phyloP scores from a whole-genome alignment of 768 basidiomycete genomes.

The Boletus edulis region DNA sequence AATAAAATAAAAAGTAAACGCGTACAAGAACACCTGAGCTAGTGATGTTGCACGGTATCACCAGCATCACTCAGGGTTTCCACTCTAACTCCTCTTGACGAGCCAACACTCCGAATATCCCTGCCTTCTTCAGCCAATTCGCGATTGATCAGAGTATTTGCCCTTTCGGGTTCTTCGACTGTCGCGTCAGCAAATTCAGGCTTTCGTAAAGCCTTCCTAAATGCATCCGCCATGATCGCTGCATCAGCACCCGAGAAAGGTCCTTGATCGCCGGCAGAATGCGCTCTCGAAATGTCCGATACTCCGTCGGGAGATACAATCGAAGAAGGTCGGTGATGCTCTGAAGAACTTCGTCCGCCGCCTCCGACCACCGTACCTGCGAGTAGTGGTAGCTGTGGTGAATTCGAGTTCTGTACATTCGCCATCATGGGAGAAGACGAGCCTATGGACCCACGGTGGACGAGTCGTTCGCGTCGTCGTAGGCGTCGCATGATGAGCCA shows the following conservation, averaged over 20 bases:
- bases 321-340: slow-evolving; percentile 34
- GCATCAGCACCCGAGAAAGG: slow-evolving; percentile 85
- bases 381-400: slow-evolving; percentile 49
- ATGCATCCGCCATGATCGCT: slow-evolving; percentile 91
- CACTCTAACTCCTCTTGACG: slow-evolving; percentile 75
- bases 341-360: slow-evolving; percentile 32
- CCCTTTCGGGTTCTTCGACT: slow-evolving; percentile 54
- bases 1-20: slow-evolving; percentile 36
- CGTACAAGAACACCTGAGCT: slow-evolving; percentile 36
- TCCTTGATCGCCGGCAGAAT: slow-evolving; percentile 60
- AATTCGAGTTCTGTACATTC: slow-evolving; percentile 43
- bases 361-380: slow-evolving; percentile 33
- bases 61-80: slow-evolving; percentile 62
- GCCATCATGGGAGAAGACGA: slow-evolving; percentile 84
- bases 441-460: slow-evolving; percentile 73
- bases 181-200: slow-evolving; percentile 78
- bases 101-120: slow-evolving; percentile 80
- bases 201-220: slow-evolving; percentile 83
- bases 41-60: slow-evolving; percentile 47
- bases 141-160: slow-evolving; percentile 49
- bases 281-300: slow-evolving; percentile 64
- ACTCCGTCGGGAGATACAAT: slow-evolving; percentile 67
- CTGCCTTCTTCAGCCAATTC: slow-evolving; percentile 89
- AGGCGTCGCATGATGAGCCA: slow-evolving; percentile 75
- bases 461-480: slow-evolving; percentile 48